Evolutionary conservation across 305 asterid species (phyloP), one percentile per base, ranked within the genome.

Genomic region (Withania somnifera): DNA sequence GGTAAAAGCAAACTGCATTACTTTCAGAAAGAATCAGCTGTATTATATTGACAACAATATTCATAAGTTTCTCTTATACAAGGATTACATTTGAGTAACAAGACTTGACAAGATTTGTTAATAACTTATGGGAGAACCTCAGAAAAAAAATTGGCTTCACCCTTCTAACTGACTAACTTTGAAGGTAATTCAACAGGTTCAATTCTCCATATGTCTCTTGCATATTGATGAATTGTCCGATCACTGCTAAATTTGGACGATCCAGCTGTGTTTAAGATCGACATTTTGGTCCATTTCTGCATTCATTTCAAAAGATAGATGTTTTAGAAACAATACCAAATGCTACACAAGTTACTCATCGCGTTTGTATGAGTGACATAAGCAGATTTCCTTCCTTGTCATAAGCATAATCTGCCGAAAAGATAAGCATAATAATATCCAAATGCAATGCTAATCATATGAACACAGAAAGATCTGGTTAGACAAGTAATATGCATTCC

Each of bases 201-300:
- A 47, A 89, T 89, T 90, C 53, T 83, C 96, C 96, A 92, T 83
- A 90, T 90, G 3, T 92, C 94, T 86, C 89, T 85, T 2, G 96
- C 96, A 81, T 92, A 90, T 80, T 92, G 88, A 54, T 87, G 92
- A 66, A 92, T 90, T 5, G 93, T 90, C 5, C 94, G 86, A 80
- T 92, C 96, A 77, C 94, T 89, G 87, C 92, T 92, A 82, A 92
- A 92, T 87, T 90, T 92, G 85, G 54, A 84, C 0, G 96, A 92
- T 81, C 96, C 96, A 11, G 93, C 93, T 11, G 93, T 90, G 84
- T 90, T 92, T 42, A 87, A 64, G 81, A 92, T 90, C 4, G 93
- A 90, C 94, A 92, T 92, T 86, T 87, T 89, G 67, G 94, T 89
- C 93, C 96, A 90, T 26, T 82, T 87, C 92, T 92, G 90, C 90